Conservation (phyloP, 139 green algal species). For the Coelastrella sp. region DNA sequence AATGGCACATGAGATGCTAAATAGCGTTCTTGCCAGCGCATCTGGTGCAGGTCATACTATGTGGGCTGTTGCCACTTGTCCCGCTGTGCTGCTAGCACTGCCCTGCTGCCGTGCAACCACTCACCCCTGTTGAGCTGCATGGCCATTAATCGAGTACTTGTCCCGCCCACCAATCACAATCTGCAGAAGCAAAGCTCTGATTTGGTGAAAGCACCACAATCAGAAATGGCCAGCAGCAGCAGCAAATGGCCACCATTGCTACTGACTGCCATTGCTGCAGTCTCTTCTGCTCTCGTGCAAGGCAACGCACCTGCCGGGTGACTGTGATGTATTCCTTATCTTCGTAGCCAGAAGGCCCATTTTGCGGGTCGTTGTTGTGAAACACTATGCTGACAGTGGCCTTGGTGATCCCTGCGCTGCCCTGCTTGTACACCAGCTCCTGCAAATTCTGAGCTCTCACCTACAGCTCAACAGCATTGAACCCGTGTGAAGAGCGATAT, state of each 20-base stretch:
- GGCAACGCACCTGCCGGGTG: slow-evolving; percentile 83
- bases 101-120: background rate
- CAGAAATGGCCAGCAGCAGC: background rate
- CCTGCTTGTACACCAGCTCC: slow-evolving; percentile 99
- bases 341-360: slow-evolving; percentile 91
- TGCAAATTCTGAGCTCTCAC: slow-evolving; percentile 93
- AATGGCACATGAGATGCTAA: background rate
- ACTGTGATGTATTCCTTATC: slow-evolving; percentile 94
- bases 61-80: background rate
- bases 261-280: background rate
- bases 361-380: slow-evolving; percentile 90
- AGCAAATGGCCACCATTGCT: background rate
- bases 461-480: slow-evolving; percentile 57
- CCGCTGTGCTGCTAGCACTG: background rate
- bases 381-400: slow-evolving; percentile 98
- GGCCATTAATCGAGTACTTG: slow-evolving; percentile 99
- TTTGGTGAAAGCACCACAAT: background rate
- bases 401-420: slow-evolving; percentile 97
- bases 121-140: slow-evolving; percentile 88
- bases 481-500: background rate
- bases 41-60: no score
- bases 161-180: slow-evolving; percentile 96
- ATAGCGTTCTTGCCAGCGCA: no score
- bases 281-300: background rate
- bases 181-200: slow-evolving; percentile 56